Percentiles rank a stretch among this genome's conserved stretches.
Evolutionary conservation across 257 asterid genomes (phyloP).

Genomic region (Solanum corneliomulleri): DNA sequence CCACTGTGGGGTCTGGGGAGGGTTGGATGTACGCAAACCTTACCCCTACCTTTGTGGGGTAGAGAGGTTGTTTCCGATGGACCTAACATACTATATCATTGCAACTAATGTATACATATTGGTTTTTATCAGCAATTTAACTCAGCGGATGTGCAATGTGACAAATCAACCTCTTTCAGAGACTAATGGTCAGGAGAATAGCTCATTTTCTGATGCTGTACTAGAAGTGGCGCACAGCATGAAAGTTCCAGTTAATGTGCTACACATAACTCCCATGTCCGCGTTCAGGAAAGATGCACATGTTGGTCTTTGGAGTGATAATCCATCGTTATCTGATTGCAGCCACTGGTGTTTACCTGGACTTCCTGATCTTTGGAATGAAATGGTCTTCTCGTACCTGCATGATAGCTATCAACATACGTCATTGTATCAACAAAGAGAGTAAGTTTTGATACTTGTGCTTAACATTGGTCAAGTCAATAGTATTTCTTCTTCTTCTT

Average conservation of each 20-base stretch:
- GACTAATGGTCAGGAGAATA: slow-evolving; percentile 31
- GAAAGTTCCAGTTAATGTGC: slow-evolving; percentile 47
- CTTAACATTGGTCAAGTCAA: not conserved
- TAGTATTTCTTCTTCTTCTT: not conserved
- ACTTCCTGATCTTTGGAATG: slow-evolving; percentile 70
- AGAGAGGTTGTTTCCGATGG: not conserved
- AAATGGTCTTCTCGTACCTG: slow-evolving; percentile 38
- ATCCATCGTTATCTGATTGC: slow-evolving; percentile 54
- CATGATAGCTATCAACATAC: slow-evolving; percentile 7
- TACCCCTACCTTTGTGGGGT: not conserved
- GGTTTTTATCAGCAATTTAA: slow-evolving; percentile 34
- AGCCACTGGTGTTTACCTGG: slow-evolving; percentile 53
- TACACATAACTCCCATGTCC: slow-evolving; percentile 62
- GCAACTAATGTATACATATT: not conserved
- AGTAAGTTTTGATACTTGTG: not conserved
- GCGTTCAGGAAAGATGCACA: slow-evolving; percentile 73
- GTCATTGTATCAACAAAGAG: not conserved
- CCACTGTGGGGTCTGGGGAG: not conserved
- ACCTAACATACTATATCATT: not conserved
- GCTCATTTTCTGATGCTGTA: slow-evolving; percentile 45
- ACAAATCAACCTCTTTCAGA: slow-evolving; percentile 47
- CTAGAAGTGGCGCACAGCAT: slow-evolving; percentile 40
- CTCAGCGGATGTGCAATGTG: slow-evolving; percentile 41
- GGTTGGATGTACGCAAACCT: not conserved
- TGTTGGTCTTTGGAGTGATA: slow-evolving; percentile 71